Conservation (phyloP, 2,329 filamentous ascomycete genomes). For the Massarina eburnea region DNA sequence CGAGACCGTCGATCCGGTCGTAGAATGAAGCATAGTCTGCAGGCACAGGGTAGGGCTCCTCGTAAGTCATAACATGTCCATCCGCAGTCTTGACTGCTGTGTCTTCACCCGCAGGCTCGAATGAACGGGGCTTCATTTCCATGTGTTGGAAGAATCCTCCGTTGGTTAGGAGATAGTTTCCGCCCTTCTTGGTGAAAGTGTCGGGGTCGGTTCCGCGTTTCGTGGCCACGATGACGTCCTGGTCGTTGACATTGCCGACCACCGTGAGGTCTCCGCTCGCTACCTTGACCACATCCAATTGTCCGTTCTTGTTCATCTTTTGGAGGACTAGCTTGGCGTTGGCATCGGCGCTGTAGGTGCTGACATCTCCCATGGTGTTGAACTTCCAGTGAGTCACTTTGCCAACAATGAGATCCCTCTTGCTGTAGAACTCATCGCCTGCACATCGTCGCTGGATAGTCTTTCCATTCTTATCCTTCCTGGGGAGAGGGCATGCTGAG, state of each 20-base stretch:
- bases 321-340: conserved; percentile 1
- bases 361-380: conserved; percentile 1
- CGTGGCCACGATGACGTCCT: not conserved
- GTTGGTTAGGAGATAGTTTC: conserved; percentile 1
- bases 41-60: not conserved
- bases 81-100: not conserved
- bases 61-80: not conserved
- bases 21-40: not conserved
- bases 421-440: conserved; percentile 1
- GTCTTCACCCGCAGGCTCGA: not conserved
- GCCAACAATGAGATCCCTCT: not conserved
- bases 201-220: not conserved
- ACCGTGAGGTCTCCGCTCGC: not conserved
- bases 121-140: not conserved
- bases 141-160: conserved; percentile 1
- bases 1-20: not conserved
- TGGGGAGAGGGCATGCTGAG: conserved; percentile 1
- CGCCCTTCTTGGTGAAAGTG: not conserved
- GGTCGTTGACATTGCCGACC: not conserved
- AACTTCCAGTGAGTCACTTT: conserved; percentile 3
- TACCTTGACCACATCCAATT: conserved; percentile 1
- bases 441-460: conserved; percentile 3
- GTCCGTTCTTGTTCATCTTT: not conserved
- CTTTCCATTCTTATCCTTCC: conserved; percentile 1
- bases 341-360: not conserved